These are phyloP conservation scores for Apiotrichum sp. DNA, from an alignment of 1,284 basidiomycete genomes.

Conservation along the genomic window DNA sequence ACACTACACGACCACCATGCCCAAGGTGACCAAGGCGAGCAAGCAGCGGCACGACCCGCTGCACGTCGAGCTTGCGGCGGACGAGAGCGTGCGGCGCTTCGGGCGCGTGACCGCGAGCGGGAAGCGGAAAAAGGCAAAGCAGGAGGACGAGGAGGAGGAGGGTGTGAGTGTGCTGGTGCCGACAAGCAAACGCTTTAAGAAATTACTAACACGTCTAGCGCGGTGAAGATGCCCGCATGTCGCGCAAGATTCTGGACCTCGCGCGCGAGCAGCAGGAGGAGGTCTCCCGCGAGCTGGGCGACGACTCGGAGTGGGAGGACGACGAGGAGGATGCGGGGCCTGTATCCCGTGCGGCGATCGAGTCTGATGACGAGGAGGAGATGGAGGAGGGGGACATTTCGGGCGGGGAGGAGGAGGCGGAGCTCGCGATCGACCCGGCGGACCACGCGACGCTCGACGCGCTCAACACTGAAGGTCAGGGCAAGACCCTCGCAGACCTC, in stretches of 20 bases:
- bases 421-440: slow-evolving; percentile 76
- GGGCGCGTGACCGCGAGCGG: slow-evolving; percentile 65
- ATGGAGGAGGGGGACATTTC: slow-evolving; percentile 40
- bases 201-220: slow-evolving; percentile 48
- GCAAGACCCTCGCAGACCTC: slow-evolving; percentile 85
- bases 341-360: slow-evolving; percentile 11
- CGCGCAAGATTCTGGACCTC: slow-evolving; percentile 82
- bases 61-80: slow-evolving; percentile 70
- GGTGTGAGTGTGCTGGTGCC: slow-evolving; percentile 51
- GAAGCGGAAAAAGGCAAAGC: slow-evolving; percentile 55
- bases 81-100: slow-evolving; percentile 67
- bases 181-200: no score
- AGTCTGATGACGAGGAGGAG: slow-evolving; percentile 39
- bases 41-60: slow-evolving; percentile 67
- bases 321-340: slow-evolving; percentile 44
- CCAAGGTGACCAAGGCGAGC: slow-evolving; percentile 27
- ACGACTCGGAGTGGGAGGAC: slow-evolving; percentile 43
- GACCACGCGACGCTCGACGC: slow-evolving; percentile 80
- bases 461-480: slow-evolving; percentile 53
- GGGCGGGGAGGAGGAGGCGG: slow-evolving; percentile 52
- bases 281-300: slow-evolving; percentile 55
- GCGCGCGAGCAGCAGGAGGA: slow-evolving; percentile 93
- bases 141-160: slow-evolving; percentile 52
- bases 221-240: slow-evolving; percentile 77
- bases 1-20: slow-evolving; percentile 28